Conservation (phyloP, 2,329 filamentous ascomycete species). For the Claviceps purpurea region DNA sequence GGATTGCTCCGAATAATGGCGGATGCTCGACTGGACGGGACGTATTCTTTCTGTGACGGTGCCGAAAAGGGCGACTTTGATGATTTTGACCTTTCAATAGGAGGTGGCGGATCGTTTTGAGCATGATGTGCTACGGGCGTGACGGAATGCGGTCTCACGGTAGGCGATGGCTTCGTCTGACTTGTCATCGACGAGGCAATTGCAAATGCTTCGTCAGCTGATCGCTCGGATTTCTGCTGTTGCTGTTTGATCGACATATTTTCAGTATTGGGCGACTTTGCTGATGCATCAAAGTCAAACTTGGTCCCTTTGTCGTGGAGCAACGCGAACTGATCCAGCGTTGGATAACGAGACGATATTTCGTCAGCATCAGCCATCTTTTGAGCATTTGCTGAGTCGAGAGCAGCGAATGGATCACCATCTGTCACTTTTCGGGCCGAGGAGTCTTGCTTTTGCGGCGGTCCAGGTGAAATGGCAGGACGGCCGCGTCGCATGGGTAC, state of each 20-base stretch:
- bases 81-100: conserved; percentile 18
- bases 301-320: conserved; percentile 72
- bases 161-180: conserved; percentile 9
- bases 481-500: conserved; percentile 88
- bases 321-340: conserved; percentile 83
- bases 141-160: conserved; percentile 18
- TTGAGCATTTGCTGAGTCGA: conserved; percentile 50
- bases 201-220: conserved; percentile 77
- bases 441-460: conserved; percentile 38
- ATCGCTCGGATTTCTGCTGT: conserved; percentile 46
- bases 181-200: too few species aligned
- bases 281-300: conserved; percentile 63
- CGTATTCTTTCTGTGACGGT: conserved; percentile 22
- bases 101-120: conserved; percentile 12
- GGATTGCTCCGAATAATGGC: conserved; percentile 50
- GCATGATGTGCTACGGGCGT: conserved; percentile 12
- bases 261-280: conserved; percentile 34
- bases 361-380: conserved; percentile 52
- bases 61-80: conserved; percentile 26
- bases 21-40: conserved; percentile 45
- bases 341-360: conserved; percentile 73
- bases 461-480: conserved; percentile 25
- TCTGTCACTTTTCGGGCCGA: conserved; percentile 50
- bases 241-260: too few species aligned
- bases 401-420: conserved; percentile 78